Evolutionary conservation across 2,329 filamentous ascomycete genomes (phyloP).

Genomic region (Dryadomyces quercus-mongolicae): DNA sequence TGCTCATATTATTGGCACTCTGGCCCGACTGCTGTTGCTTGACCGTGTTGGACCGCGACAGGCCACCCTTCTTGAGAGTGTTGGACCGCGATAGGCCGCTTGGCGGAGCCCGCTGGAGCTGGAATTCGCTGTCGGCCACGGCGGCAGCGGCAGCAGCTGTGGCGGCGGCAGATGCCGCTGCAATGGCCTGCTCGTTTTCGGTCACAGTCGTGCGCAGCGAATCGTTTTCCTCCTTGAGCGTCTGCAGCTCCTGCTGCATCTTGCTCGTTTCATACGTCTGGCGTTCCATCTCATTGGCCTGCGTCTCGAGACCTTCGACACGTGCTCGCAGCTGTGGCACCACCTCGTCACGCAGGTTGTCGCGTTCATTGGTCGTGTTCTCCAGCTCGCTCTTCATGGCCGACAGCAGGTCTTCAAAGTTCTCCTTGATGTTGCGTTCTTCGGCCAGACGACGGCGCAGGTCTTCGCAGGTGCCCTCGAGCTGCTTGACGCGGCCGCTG

Average conservation of each 20-base stretch:
- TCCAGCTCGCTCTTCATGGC: slow-evolving; percentile 76
- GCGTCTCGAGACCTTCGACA: slow-evolving; percentile 65
- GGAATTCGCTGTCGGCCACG: background rate
- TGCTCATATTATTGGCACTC: background rate
- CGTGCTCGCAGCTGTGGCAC: slow-evolving; percentile 67
- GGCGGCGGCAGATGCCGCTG: background rate
- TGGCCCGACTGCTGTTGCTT: slow-evolving; percentile 21
- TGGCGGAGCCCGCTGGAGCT: background rate
- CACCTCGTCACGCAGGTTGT: slow-evolving; percentile 81
- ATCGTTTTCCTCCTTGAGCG: slow-evolving; percentile 40
- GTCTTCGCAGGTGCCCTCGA: slow-evolving; percentile 73
- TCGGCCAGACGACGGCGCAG: slow-evolving; percentile 70
- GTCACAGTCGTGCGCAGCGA: slow-evolving; percentile 28
- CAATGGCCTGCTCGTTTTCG: background rate
- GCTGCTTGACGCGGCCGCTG: slow-evolving; percentile 55
- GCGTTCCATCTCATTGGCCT: slow-evolving; percentile 60
- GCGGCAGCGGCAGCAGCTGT: background rate
- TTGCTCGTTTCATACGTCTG: slow-evolving; percentile 70
- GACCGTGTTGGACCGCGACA: slow-evolving; percentile 44
- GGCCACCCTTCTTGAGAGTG: slow-evolving; percentile 4
- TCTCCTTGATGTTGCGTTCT: slow-evolving; percentile 78
- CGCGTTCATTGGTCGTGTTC: slow-evolving; percentile 73
- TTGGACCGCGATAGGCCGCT: slow-evolving; percentile 15
- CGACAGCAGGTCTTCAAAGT: slow-evolving; percentile 82
- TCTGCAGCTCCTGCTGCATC: slow-evolving; percentile 75